Base-by-base conservation (phyloP, 2,329 filamentous ascomycete species). In the Sporothrix dimorphospora region DNA sequence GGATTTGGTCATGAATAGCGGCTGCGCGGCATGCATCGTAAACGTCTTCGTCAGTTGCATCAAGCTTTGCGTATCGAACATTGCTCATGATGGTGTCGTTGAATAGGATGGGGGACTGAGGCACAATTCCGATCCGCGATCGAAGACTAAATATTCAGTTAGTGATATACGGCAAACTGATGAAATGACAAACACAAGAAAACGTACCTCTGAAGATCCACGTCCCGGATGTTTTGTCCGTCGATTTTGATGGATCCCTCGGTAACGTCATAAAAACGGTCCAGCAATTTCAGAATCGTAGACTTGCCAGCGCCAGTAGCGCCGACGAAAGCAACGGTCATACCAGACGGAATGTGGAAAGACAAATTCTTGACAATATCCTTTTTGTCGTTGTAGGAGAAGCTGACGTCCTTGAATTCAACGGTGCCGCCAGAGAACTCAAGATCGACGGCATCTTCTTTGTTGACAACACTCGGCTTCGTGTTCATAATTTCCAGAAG, bases 21-120 rank as follows among this genome's bases (percentile, higher is more conserved):
- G 87, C 87, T 2, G 86, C 86, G 71, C 82, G 82, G 78, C 86
- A 88, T 9, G 87, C 87, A 38, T 85, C 83, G 72, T 82, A 82
- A 0, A 89, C 85, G 67, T 89, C 86, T 24, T 86, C 85, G 66
- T 88, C 86, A 0, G 83, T 84, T 7, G 87, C 87, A 2, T 81
- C 82, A 21, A 87, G 84, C 71, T 82, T 85, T 21, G 86, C 86
- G 74, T 89, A 89, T 42, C 85, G 84, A 40, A 89, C 83, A 73
- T 89, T 89, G 81, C 87, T 87, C 80, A 88, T 85, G 73, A 89
- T 83, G 1, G 86, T 87, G 75, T 87, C 86, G 75, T 89, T 85
- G 75, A 89, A 89, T 2, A 89, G 79, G 11, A 87, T 83, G 0
- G 87, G 85, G 57, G 81, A 82, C 75, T 89, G 87, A 0, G 87